Base-by-base conservation (phyloP, 805 yeast genomes). In the Suhomyces pyralidae region DNA sequence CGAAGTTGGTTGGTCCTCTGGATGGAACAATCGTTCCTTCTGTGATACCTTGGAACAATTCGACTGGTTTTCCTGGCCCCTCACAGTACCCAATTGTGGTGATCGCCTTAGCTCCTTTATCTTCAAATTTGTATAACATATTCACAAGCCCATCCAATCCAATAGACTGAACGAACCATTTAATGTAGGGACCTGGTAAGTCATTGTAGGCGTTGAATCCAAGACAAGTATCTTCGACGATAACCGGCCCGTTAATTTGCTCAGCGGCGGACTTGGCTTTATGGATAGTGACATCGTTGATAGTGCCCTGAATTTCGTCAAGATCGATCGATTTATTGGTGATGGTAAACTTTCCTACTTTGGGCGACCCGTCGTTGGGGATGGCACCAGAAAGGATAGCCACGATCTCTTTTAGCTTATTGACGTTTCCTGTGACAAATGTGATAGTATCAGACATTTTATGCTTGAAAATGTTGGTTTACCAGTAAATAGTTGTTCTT, bases 171-270 rank as follows among this genome's bases (percentile, higher is more conserved):
- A 90, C 79, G 70, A 94, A 94, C 99, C 99, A 93, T 69, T 93
- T 93, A 70, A 81, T 80, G 58, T 90, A 90, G 1, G 98, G 98
- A 22, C 99, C 99, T 3, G 99, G 99, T 48, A 94, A 79, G 56
- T 79, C 77, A 49, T 88, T 84, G 64, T 86, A 78, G 1, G 96
- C 97, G 48, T 80, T 80, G 69, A 88, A 94, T 3, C 87, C 89
- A 40, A 94, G 79, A 48, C 96, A 92, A 0, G 99, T 94, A 63
- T 94, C 99, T 66, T 94, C 99, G 3, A 92, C 97, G 52, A 94
- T 77, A 0, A 90, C 97, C 0, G 98, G 93, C 0, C 96, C 94
- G 2, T 76, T 66, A 3, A 84, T 67, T 7, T 81, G 64, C 10
- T 68, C 63, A 5, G 93, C 87, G 2, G 97, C 97, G 10, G 84